These are phyloP conservation scores for Cryphonectria parasitica DNA, from an alignment of 2,329 filamentous ascomycete genomes.

Conservation along the genomic window DNA sequence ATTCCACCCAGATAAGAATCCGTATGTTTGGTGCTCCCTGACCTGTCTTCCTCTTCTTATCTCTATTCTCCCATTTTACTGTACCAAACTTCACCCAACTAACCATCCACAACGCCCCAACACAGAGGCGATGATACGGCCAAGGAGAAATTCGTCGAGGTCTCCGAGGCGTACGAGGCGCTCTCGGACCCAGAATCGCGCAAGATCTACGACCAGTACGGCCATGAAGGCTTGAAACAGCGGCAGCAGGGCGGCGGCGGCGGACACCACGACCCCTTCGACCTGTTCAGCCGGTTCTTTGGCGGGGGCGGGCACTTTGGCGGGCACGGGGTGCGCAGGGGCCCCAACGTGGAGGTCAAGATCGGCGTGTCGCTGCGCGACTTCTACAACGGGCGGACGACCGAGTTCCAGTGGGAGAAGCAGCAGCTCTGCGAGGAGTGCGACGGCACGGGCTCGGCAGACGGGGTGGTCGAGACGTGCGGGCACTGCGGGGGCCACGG, in stretches of 20 bases:
- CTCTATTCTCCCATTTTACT: conserved; percentile 18
- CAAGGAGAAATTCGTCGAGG: conserved; percentile 88
- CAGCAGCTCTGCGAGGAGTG: conserved; percentile 94
- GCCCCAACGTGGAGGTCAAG: conserved; percentile 87
- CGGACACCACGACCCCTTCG: conserved; percentile 82
- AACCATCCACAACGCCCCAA: background rate
- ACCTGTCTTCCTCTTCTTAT: background rate
- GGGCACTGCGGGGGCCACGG: conserved; percentile 77
- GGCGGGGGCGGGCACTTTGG: conserved; percentile 87
- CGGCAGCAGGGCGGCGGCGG: conserved; percentile 71
- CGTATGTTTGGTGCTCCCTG: conserved; percentile 57
- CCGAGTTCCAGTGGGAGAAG: conserved; percentile 89
- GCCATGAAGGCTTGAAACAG: conserved; percentile 87
- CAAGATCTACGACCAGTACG: conserved; percentile 91
- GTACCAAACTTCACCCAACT: conserved; percentile 9
- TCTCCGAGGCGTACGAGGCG: conserved; percentile 94
- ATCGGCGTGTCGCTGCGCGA: conserved; percentile 80
- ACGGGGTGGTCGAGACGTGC: conserved; percentile 84
- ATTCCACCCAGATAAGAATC: conserved; percentile 97
- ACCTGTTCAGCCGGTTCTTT: conserved; percentile 96
- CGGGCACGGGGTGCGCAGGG: conserved; percentile 71
- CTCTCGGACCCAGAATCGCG: conserved; percentile 80
- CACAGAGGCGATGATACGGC: conserved; percentile 75
- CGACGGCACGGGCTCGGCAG: conserved; percentile 81
- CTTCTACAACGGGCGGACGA: conserved; percentile 88